Base-by-base conservation (phyloP, 2,329 filamentous ascomycete genomes). In the Fusarium dimerum region DNA sequence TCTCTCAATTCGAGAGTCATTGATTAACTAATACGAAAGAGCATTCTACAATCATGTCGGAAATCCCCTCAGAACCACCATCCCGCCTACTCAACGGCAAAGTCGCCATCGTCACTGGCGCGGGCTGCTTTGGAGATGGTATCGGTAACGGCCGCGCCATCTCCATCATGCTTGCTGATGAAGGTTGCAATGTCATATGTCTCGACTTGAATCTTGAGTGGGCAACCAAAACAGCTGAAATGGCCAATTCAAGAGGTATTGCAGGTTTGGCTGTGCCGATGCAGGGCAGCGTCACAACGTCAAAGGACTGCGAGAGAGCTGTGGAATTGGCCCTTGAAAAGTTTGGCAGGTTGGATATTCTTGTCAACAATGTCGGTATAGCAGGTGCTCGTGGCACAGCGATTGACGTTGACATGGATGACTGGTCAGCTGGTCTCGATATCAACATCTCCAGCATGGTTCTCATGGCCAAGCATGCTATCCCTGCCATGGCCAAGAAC, bases 371-470 rank as follows among this genome's bases (percentile, higher is more conserved):
- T 50, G 85, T 88, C 2, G 86, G 86, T 0, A 72, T 87, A 17
- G 75, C 76, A 5, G 86, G 86, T 0, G 78, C 83, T 0, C 50
- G 69, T 1, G 86, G 86, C 0, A 85, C 80, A 2, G 84, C 84
- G 0, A 73, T 82, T 2, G 79, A 84, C 0, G 79, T 87, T 1
- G 81, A 87, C 60, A 79, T 85, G 73, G 75, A 67, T 0, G 72
- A 75, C 11, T 89, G 83, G 82, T 73, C 78, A 0, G 75, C 74
- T 46, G 76, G 78, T 0, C 74, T 88, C 49, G 76, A 84, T 42
- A 71, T 87, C 43, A 88, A 88, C 60, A 81, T 88, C 5, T 78
- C 77, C 5, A 84, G 80, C 59, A 88, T 88, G 84, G 79, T 87
- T 30, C 72, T 80, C 49, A 87, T 88, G 82, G 73, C 74, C 16